A percentile compares a stretch with the other conserved stretches of the same genome.
These are phyloP conservation scores for Ceratobasidium sp. DNA, from an alignment of 1,284 basidiomycete species.

Conservation along the genomic window DNA sequence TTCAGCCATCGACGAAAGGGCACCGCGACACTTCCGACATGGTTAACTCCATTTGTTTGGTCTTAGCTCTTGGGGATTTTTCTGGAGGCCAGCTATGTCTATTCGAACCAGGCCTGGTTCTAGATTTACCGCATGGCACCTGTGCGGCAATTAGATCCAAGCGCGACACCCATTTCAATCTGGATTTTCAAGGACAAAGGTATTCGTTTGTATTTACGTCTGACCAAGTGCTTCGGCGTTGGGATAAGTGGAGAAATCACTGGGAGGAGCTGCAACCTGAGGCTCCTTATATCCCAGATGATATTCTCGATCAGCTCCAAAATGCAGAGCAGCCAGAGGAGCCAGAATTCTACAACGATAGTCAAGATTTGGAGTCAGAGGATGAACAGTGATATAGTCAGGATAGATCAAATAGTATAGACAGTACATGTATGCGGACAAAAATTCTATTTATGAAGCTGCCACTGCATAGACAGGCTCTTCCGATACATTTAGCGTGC, in stretches of 20 bases:
- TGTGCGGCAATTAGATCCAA: slow-evolving; percentile 1
- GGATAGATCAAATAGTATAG: no score
- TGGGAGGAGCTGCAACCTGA: no score
- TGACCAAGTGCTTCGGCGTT: neutral
- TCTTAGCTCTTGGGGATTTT: neutral
- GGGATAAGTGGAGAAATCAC: neutral
- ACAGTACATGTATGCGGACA: no score
- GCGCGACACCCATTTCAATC: slow-evolving; percentile 1
- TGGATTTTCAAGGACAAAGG: neutral
- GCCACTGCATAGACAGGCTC: no score
- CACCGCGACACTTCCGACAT: neutral
- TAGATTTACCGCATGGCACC: neutral
- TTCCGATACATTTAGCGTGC: no score
- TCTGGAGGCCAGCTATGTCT: neutral
- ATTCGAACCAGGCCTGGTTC: neutral
- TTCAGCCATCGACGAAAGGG: neutral
- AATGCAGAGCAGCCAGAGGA: no score
- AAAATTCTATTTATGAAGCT: no score
- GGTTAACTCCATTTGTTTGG: neutral
- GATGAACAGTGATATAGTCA: no score
- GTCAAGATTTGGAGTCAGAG: no score
- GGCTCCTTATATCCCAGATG: no score
- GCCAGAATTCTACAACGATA: no score
- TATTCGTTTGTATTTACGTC: slow-evolving; percentile 7
- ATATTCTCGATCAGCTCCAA: no score